phyloP scores from a whole-genome alignment of 306 rosid genomes.

The Malus asiatica region DNA sequence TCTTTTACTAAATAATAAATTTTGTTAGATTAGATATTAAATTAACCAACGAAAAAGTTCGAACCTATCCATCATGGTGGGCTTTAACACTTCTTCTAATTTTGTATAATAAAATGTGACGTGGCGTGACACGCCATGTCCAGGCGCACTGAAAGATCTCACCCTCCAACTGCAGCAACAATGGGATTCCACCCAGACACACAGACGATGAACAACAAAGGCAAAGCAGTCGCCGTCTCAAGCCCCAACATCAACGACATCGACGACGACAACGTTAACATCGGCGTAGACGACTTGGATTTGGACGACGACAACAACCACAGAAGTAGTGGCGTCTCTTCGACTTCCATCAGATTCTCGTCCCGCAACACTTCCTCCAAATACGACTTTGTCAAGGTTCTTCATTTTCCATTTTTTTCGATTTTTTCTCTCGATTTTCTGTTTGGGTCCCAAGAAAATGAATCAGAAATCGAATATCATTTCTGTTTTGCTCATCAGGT shows the following conservation, averaged over 20 bases:
- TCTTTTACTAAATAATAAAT: too few relatives aligned
- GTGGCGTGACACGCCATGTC: too few relatives aligned
- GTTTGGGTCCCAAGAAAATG: conserved; percentile 2
- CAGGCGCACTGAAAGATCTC: too few relatives aligned
- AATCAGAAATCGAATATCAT: background rate
- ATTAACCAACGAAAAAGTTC: too few relatives aligned
- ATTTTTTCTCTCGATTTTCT: background rate
- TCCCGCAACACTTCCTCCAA: conserved; percentile 86
- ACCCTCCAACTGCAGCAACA: background rate
- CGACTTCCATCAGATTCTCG: conserved; percentile 47
- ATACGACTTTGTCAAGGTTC: conserved; percentile 89
- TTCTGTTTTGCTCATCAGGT: conserved; percentile 35
- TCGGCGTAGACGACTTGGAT: conserved; percentile 42
- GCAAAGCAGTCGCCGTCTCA: conserved; percentile 15
- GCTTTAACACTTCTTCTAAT: too few relatives aligned
- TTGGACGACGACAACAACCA: conserved; percentile 19
- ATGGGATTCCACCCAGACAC: background rate
- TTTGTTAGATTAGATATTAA: too few relatives aligned
- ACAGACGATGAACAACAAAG: conserved; percentile 29
- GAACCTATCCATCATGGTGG: rapidly evolving
- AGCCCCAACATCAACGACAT: conserved; percentile 6
- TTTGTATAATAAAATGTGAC: too few relatives aligned
- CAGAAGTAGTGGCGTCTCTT: conserved; percentile 8
- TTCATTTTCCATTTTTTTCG: background rate
- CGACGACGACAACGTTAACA: background rate